Evolutionary conservation across 2,329 filamentous ascomycete species (phyloP).

Genomic region (Trichothecium sympodiale): DNA sequence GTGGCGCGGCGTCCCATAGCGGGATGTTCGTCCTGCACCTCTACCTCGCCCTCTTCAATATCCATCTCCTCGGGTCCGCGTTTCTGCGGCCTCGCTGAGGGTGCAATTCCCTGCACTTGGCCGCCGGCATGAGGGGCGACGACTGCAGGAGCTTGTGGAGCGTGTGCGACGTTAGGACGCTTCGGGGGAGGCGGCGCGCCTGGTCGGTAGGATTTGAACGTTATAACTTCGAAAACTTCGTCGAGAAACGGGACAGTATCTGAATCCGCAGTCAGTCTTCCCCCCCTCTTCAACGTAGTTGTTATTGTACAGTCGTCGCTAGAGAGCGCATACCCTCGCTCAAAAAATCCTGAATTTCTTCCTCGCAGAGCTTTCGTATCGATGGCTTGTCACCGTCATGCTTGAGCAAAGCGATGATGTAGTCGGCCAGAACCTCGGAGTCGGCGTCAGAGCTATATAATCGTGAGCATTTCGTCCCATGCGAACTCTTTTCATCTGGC

Average conservation of each 20-base stretch:
- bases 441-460: constrained; percentile 60
- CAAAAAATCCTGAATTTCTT: constrained; percentile 66
- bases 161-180: constrained; percentile 1
- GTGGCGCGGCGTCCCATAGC: constrained; percentile 25
- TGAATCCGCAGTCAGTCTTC: no score
- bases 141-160: no score
- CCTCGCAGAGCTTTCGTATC: constrained; percentile 56
- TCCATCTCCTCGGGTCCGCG: constrained; percentile 20
- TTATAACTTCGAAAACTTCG: constrained; percentile 58
- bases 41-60: constrained; percentile 11
- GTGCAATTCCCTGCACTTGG: no score
- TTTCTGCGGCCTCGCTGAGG: constrained; percentile 16
- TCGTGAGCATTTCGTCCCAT: constrained; percentile 5
- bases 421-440: constrained; percentile 71
- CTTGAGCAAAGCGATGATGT: constrained; percentile 66
- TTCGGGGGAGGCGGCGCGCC: constrained; percentile 33
- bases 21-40: constrained; percentile 1
- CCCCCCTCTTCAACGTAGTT: no score
- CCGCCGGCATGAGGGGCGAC: no score
- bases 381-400: constrained; percentile 56
- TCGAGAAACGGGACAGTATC: constrained; percentile 47
- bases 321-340: constrained; percentile 39
- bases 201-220: constrained; percentile 49
- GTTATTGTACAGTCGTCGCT: no score
- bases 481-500: not conserved